Base-by-base conservation (phyloP, 2,329 filamentous ascomycete genomes). In the Ceratocystis diversiconidia region DNA sequence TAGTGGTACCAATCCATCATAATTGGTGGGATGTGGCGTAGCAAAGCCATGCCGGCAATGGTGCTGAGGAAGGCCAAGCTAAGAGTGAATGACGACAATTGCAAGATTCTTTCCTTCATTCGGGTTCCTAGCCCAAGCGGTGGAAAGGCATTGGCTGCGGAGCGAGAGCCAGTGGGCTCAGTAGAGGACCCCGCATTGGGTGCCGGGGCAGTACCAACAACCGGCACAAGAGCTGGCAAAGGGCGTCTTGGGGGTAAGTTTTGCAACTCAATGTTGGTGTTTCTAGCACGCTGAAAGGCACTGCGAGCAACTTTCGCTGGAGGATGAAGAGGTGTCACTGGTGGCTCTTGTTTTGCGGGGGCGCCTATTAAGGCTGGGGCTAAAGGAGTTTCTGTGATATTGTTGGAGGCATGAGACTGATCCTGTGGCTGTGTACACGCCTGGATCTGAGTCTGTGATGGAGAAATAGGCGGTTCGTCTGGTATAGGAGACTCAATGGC, bases 31-130 rank as follows among this genome's bases (percentile, higher is more conserved):
- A 89, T 79, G 68, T 81, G 86, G 1, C 86, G 87, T 66, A 90
- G 82, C 1, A 89, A 74, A 0, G 90, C 83, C 0, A 90, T 90
- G 0, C 89, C 72, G 0, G 95, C 86, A 69, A 96, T 88, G 17
- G 87, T 81, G 0, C 82, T 78, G 0, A 96, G 80, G 70, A 96
- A 96, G 0, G 80, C 80, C 0, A 95, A 78, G 48, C 90, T 95
- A 0, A 96, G 78, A 46, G 91, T 80, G 67, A 89, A 88, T 0
- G 90, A 90, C 0, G 85, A 81, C 1, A 82, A 69, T 8, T 86
- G 81, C 68, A 94, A 88, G 17, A 80, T 76, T 36, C 80, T 74
- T 72, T 84, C 89, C 69, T 92, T 86, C 0, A 90, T 41, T 41
- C 83, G 79, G 19, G 61, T 36, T 28, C 55, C 55, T 5, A 61